Percentiles rank a stretch among this genome's conserved stretches.
These are phyloP conservation scores for Neurospora hispaniola DNA, from an alignment of 495 filamentous ascomycete genomes.

Conservation along the genomic window DNA sequence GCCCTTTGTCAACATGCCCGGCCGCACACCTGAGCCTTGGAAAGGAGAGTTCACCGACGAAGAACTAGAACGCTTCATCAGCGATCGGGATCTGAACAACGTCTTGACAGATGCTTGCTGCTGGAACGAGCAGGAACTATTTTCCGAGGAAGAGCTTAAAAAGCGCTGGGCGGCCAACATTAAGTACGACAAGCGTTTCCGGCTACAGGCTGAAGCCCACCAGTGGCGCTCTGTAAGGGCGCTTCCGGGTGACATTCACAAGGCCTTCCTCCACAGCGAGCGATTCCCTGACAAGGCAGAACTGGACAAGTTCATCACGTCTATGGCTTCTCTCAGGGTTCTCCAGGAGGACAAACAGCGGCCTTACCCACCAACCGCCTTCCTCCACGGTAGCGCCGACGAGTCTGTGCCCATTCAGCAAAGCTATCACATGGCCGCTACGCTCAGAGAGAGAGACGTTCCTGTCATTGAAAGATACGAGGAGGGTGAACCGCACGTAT, in stretches of 20 bases:
- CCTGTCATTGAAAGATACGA: constrained; percentile 17
- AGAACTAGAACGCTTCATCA: constrained; percentile 10
- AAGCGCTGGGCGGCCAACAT: constrained; percentile 14
- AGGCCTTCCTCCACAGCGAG: constrained; percentile 15
- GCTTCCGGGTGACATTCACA: constrained; percentile 2
- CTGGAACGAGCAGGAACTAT: constrained; percentile 14
- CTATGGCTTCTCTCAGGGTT: constrained; percentile 10
- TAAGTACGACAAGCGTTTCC: constrained; percentile 8
- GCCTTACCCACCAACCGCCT: constrained; percentile 18
- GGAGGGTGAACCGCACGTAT: constrained; percentile 14
- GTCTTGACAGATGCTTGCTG: constrained; percentile 12
- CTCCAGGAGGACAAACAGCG: constrained; percentile 5
- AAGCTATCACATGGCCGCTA: constrained; percentile 12
- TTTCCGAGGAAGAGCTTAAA: constrained; percentile 9
- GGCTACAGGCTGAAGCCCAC: constrained; percentile 20
- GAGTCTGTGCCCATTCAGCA: constrained; percentile 12
- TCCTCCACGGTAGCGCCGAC: constrained; percentile 19
- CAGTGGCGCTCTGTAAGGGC: constrained; percentile 6
- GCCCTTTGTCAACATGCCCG: neutral
- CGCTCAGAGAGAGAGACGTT: constrained; percentile 10
- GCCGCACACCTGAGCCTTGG: constrained; percentile 5
- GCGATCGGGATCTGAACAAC: constrained; percentile 12
- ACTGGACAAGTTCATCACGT: constrained; percentile 8
- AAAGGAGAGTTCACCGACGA: constrained; percentile 12
- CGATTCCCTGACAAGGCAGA: constrained; percentile 11